These are phyloP conservation scores for Aspergillus bombycis DNA, from an alignment of 2,329 filamentous ascomycete genomes.

Conservation along the genomic window DNA sequence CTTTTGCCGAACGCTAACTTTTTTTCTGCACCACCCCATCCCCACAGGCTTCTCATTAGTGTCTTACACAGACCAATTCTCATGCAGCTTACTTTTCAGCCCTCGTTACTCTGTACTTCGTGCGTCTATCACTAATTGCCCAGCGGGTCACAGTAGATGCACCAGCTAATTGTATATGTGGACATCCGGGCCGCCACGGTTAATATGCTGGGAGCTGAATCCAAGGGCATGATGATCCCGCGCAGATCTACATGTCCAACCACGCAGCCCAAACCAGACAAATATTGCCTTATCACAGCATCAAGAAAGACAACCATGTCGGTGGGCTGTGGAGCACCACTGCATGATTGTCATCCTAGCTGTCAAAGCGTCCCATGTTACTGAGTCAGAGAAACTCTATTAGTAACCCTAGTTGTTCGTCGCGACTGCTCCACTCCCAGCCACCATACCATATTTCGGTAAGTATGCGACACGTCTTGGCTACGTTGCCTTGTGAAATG, in stretches of 20 bases:
- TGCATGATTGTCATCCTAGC: background rate
- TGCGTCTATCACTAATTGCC: background rate
- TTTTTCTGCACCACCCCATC: background rate
- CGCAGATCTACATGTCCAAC: background rate
- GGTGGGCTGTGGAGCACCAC: background rate
- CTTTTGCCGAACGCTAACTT: background rate
- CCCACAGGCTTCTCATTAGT: background rate
- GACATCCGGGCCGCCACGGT: background rate
- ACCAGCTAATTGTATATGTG: background rate
- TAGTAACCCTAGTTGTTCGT: background rate
- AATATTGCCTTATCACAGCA: background rate
- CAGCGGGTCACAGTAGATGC: background rate
- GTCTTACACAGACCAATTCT: background rate
- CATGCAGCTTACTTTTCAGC: background rate
- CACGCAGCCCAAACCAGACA: background rate
- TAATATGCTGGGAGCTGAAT: background rate
- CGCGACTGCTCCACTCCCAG: background rate
- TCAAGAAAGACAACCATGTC: background rate
- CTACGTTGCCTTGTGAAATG: background rate
- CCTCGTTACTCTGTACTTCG: background rate
- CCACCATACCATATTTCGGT: background rate
- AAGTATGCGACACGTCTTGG: background rate
- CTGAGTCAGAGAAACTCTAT: background rate
- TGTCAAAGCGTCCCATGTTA: background rate
- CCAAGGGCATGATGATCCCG: background rate